Evolutionary conservation across 2,329 filamentous ascomycete genomes (phyloP).

Genomic region (Epichloe festucae): DNA sequence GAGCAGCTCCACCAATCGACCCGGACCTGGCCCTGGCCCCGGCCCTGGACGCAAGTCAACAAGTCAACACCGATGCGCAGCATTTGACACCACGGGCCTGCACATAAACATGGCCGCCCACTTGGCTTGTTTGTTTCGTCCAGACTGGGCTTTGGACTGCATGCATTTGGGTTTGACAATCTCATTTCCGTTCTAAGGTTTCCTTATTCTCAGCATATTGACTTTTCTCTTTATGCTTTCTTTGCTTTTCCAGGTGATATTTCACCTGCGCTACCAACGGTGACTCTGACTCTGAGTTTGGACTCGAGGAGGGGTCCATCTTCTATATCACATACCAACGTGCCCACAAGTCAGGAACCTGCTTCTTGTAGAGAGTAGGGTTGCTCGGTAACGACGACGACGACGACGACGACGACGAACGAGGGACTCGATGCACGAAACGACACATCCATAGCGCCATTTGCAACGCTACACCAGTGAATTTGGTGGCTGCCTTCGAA

Average conservation of each 20-base stretch:
- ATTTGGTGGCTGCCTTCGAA: background rate
- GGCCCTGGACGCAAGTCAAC: background rate
- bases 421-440: background rate
- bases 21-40: too few relatives aligned
- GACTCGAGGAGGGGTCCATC: background rate
- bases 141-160: background rate
- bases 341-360: background rate
- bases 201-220: background rate
- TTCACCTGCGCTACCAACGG: background rate
- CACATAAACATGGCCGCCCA: constrained; percentile 2
- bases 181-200: background rate
- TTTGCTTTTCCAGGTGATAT: background rate
- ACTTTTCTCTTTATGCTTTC: background rate
- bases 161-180: background rate
- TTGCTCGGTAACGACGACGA: background rate
- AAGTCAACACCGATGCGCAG: background rate
- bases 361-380: background rate
- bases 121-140: constrained; percentile 3
- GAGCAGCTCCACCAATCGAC: too few relatives aligned
- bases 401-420: background rate
- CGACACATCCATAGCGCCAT: background rate
- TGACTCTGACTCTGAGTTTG: background rate
- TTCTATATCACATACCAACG: background rate
- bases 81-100: background rate
- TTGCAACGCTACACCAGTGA: background rate